Evolutionary conservation across 2,329 filamentous ascomycete species (phyloP), one percentile per base, ranked within the genome.

Genomic region (Fusarium mangiferae): DNA sequence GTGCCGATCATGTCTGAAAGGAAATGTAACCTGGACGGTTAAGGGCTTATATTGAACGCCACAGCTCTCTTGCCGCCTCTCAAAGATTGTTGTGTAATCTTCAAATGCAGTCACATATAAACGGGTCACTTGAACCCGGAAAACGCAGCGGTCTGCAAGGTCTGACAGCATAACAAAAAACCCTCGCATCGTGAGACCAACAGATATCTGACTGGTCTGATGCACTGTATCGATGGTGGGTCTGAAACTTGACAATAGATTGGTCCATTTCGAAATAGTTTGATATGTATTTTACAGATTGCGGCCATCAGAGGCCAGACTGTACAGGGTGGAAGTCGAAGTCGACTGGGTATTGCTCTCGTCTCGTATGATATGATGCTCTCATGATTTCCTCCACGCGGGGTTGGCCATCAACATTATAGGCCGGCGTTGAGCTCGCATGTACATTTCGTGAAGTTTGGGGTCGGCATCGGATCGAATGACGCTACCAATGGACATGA

Each of bases 401-500:
- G 80, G 79, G 59, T 81, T 81, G 45, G 82, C 81, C 80, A 78
- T 80, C 77, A 83, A 68, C 39, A 97, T 90, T 78, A 96, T 90
- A 30, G 95, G 94, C 72, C 90, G 89, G 78, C 92, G 88, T 76
- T 92, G 91, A 57, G 93, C 91, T 81, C 90, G 90, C 76, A 90
- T 89, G 85, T 96, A 98, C 66, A 93, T 90, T 81, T 95, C 90
- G 76, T 91, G 88, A 67, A 92, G 87, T 78, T 93, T 91, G 42
- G 93, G 91, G 48, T 94, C 94, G 74, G 94, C 91, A 78, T 99
- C 96, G 68, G 94, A 95, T 81, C 96, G 93, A 80, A 99, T 98
- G 49, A 97, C 95, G 78, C 94, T 98, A 77, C 96, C 96, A 78
- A 99, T 98, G 66, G 94, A 96, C 96, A 99, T 99, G 89, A 99